Percentiles rank a stretch among this genome's conserved stretches.
Evolutionary conservation across 192 early-diverging fungal genomes (phyloP).

Genomic region (Dispira parvispora): DNA sequence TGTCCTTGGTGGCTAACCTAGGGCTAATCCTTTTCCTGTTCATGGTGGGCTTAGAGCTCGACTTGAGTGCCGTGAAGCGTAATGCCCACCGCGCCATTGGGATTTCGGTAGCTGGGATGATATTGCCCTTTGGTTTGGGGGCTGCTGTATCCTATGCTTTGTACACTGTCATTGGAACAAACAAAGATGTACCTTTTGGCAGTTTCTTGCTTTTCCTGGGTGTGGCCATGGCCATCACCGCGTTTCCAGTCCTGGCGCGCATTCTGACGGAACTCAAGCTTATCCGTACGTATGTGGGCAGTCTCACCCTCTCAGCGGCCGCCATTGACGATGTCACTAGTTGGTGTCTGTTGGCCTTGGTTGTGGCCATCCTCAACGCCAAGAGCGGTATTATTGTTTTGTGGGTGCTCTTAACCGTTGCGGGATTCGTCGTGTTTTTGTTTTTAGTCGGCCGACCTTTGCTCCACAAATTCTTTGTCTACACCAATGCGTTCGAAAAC

Average conservation of each 20-base stretch:
- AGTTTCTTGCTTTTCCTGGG: slow-evolving; percentile 74
- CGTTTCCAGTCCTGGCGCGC: slow-evolving; percentile 89
- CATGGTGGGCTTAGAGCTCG: slow-evolving; percentile 73
- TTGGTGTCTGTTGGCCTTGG: slow-evolving; percentile 71
- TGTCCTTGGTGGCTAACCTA: slow-evolving; percentile 70
- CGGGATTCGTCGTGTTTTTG: slow-evolving; percentile 56
- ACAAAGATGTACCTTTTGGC: slow-evolving; percentile 30
- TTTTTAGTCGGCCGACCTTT: slow-evolving; percentile 49
- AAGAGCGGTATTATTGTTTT: slow-evolving; percentile 48
- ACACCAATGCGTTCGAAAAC: slow-evolving; percentile 31
- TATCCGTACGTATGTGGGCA: slow-evolving; percentile 60
- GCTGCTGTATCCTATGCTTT: slow-evolving; percentile 55
- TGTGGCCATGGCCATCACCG: slow-evolving; percentile 85
- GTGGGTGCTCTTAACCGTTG: slow-evolving; percentile 58
- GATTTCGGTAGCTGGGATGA: slow-evolving; percentile 68
- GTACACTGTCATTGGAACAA: slow-evolving; percentile 31
- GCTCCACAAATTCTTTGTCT: slow-evolving; percentile 28
- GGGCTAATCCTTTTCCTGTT: slow-evolving; percentile 84
- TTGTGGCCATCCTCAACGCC: slow-evolving; percentile 74
- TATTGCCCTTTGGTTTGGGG: slow-evolving; percentile 62
- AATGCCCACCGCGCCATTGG: slow-evolving; percentile 33
- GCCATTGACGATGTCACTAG: slow-evolving; percentile 75
- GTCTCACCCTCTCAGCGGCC: slow-evolving; percentile 68
- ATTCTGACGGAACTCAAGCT: slow-evolving; percentile 82
- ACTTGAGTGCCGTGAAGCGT: slow-evolving; percentile 35